Evolutionary conservation across 2,329 filamentous ascomycete genomes (phyloP).

Genomic region (Venturia effusa): DNA sequence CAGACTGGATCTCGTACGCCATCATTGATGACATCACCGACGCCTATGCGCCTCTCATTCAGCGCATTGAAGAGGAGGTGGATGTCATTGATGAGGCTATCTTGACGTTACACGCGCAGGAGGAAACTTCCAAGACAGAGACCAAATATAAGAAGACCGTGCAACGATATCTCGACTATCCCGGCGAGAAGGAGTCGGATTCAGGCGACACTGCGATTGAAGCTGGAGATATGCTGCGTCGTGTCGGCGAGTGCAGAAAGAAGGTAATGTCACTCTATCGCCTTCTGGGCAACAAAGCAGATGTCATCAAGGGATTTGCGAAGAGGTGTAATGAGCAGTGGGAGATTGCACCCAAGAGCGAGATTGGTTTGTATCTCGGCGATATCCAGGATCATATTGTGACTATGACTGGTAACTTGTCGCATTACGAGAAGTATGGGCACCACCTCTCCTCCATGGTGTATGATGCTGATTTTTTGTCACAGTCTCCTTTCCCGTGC

Average conservation of each 20-base stretch:
- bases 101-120: slow-evolving; percentile 54
- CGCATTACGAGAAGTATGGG: slow-evolving; percentile 87
- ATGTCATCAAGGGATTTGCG: slow-evolving; percentile 98
- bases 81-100: slow-evolving; percentile 95
- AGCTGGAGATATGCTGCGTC: slow-evolving; percentile 73
- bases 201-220: slow-evolving; percentile 25
- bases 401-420: slow-evolving; percentile 94
- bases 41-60: slow-evolving; percentile 84
- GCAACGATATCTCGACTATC: background rate
- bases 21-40: slow-evolving; percentile 98
- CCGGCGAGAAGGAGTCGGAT: slow-evolving; percentile 20
- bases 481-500: slow-evolving; percentile 74
- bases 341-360: slow-evolving; percentile 87
- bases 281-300: slow-evolving; percentile 89
- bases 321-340: slow-evolving; percentile 97
- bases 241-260: slow-evolving; percentile 89
- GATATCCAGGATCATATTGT: slow-evolving; percentile 99
- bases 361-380: slow-evolving; percentile 94
- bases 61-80: slow-evolving; percentile 88
- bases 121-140: slow-evolving; percentile 22
- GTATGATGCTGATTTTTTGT: background rate
- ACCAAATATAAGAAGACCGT: slow-evolving; percentile 24
- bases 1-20: slow-evolving; percentile 97
- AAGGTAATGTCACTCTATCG: slow-evolving; percentile 95
- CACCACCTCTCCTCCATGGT: background rate